These are phyloP conservation scores for Vitis cinerea DNA, from an alignment of 164 flowering plant genomes.

Conservation along the genomic window DNA sequence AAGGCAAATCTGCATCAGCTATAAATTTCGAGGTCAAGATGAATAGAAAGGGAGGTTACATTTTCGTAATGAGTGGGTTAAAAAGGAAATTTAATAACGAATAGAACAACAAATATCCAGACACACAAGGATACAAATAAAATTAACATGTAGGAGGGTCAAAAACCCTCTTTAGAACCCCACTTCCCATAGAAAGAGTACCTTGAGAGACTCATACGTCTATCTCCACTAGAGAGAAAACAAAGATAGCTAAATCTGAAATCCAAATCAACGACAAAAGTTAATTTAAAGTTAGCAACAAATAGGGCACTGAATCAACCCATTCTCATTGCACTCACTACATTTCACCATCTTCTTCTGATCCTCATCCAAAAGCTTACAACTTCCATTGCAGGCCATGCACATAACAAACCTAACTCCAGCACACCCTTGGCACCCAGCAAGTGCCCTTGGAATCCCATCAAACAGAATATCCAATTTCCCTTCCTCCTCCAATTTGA, in stretches of 20 bases:
- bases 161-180: constrained; percentile 23
- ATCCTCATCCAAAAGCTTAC: constrained; percentile 62
- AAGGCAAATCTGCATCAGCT: not conserved
- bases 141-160: constrained; percentile 2
- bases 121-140: not conserved
- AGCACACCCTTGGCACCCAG: constrained; percentile 62
- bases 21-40: not conserved
- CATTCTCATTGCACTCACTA: constrained; percentile 86
- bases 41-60: not conserved
- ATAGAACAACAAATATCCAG: not conserved
- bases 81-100: not conserved
- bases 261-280: not conserved
- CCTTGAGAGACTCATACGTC: not conserved
- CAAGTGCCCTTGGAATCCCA: constrained; percentile 47
- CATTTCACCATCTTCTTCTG: constrained; percentile 63
- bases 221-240: too few relatives aligned
- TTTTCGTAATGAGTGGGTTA: not conserved
- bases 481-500: constrained; percentile 83
- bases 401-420: constrained; percentile 88
- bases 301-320: constrained; percentile 82
- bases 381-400: constrained; percentile 77
- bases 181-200: not conserved
- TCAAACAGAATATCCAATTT: constrained; percentile 51
- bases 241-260: not conserved
- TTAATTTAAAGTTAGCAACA: constrained; percentile 43